phyloP scores from a whole-genome alignment of 1,284 basidiomycete species.

The Pterulicium gracile region DNA sequence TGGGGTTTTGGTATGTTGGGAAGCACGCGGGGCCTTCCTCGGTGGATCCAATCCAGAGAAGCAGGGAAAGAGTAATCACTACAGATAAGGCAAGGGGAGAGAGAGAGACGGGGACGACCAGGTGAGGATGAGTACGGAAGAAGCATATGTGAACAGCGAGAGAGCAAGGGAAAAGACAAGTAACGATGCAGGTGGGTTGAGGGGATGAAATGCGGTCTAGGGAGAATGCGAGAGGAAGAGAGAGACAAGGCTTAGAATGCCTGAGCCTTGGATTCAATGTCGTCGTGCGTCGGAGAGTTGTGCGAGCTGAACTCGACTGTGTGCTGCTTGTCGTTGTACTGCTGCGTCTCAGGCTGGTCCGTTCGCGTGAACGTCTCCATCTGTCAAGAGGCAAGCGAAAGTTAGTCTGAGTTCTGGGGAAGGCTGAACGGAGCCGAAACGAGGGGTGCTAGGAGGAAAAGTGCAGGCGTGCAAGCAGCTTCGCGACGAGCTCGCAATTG shows the following conservation, averaged over 20 bases:
- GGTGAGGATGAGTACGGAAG: too few relatives aligned
- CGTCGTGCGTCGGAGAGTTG: not conserved
- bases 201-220: not conserved
- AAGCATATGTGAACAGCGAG: too few relatives aligned
- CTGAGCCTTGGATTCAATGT: not conserved
- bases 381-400: not conserved
- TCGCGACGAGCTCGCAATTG: not conserved
- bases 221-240: not conserved
- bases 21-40: too few relatives aligned
- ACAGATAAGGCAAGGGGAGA: too few relatives aligned
- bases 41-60: too few relatives aligned
- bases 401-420: too few relatives aligned
- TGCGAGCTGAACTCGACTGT: not conserved
- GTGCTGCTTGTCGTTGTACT: not conserved
- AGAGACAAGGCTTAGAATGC: not conserved
- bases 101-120: too few relatives aligned
- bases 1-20: too few relatives aligned
- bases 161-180: not conserved
- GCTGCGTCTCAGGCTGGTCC: not conserved
- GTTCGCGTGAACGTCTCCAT: conserved; percentile 1
- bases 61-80: too few relatives aligned
- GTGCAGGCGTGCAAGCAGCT: too few relatives aligned
- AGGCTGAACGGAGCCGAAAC: too few relatives aligned
- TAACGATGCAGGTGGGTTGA: not conserved
- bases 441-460: too few relatives aligned